phyloP scores from a whole-genome alignment of 2,329 filamentous ascomycete genomes.

The Zymoseptoria tritici region DNA sequence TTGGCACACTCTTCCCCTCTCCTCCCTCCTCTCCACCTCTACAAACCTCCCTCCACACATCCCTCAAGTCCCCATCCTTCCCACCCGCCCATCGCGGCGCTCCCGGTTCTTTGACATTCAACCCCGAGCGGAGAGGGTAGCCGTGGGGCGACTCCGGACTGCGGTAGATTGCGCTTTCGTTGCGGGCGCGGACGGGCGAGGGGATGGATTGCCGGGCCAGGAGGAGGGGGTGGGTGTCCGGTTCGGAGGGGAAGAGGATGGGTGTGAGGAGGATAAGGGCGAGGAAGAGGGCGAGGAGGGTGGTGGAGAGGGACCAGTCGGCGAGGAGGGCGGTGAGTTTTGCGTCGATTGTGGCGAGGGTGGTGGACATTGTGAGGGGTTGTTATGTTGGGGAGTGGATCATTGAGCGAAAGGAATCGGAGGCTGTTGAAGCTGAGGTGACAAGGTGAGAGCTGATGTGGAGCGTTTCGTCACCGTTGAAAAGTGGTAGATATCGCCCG shows the following conservation, averaged over 20 bases:
- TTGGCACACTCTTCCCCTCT: slow-evolving; percentile 52
- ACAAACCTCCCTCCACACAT: slow-evolving; percentile 72
- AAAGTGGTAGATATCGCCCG: not conserved
- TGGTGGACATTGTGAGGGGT: slow-evolving; percentile 9
- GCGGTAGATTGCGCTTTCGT: slow-evolving; percentile 79
- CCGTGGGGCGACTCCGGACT: slow-evolving; percentile 80
- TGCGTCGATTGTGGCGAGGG: slow-evolving; percentile 51
- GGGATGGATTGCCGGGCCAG: slow-evolving; percentile 76
- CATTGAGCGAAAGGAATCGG: not conserved
- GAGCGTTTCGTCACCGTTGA: not conserved
- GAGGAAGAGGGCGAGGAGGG: slow-evolving; percentile 59
- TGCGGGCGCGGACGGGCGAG: slow-evolving; percentile 70
- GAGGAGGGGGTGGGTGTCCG: slow-evolving; percentile 86
- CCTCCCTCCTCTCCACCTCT: slow-evolving; percentile 47
- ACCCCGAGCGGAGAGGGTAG: slow-evolving; percentile 66
- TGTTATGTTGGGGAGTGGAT: not conserved
- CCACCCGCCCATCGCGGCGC: slow-evolving; percentile 77
- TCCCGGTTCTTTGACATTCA: slow-evolving; percentile 74
- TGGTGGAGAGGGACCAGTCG: slow-evolving; percentile 79
- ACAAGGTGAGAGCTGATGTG: not conserved
- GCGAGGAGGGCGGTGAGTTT: slow-evolving; percentile 61
- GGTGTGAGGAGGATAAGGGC: slow-evolving; percentile 62
- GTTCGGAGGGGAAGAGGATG: slow-evolving; percentile 64
- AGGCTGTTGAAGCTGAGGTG: not conserved
- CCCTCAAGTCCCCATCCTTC: slow-evolving; percentile 79